Evolutionary conservation across 306 rosid species (phyloP).

Genomic region (Spatholobus suberectus): DNA sequence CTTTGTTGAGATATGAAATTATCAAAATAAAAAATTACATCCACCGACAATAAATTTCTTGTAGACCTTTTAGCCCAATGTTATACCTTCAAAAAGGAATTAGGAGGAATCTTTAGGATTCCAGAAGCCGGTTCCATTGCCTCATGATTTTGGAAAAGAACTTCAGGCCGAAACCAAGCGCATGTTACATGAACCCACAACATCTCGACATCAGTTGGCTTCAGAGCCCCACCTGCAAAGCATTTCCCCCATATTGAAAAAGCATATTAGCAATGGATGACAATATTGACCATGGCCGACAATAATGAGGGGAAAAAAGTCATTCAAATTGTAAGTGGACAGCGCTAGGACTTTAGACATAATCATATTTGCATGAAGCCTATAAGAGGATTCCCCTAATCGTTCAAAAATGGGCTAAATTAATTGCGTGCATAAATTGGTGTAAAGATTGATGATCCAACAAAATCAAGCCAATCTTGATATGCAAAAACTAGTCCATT

Average conservation of each 20-base stretch:
- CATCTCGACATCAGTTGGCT: constrained; percentile 85
- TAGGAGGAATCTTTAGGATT: constrained; percentile 75
- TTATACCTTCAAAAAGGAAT: constrained; percentile 75
- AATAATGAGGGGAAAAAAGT: not conserved
- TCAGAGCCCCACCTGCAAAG: constrained; percentile 86
- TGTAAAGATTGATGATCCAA: constrained; percentile 2
- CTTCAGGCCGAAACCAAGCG: constrained; percentile 94
- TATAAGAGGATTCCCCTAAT: constrained; percentile 5
- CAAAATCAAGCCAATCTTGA: constrained; percentile 24
- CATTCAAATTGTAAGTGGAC: not conserved
- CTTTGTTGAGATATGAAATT: not conserved
- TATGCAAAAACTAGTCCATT: constrained; percentile 4
- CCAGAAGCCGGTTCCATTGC: constrained; percentile 95
- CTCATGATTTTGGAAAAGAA: constrained; percentile 74
- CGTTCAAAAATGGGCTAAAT: not conserved
- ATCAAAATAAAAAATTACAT: not conserved
- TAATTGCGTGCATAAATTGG: constrained; percentile 21
- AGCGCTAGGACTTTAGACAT: constrained; percentile 14
- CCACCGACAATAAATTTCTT: constrained; percentile 32
- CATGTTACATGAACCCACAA: constrained; percentile 94
- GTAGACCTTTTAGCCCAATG: constrained; percentile 13
- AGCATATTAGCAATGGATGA: constrained; percentile 19
- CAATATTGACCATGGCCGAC: not conserved
- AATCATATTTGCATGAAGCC: constrained; percentile 15
- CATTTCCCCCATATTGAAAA: constrained; percentile 24